Percentiles rank a stretch among this genome's conserved stretches.
phyloP scores from a whole-genome alignment of 257 asterid species.

The Ehretia macrophylla region DNA sequence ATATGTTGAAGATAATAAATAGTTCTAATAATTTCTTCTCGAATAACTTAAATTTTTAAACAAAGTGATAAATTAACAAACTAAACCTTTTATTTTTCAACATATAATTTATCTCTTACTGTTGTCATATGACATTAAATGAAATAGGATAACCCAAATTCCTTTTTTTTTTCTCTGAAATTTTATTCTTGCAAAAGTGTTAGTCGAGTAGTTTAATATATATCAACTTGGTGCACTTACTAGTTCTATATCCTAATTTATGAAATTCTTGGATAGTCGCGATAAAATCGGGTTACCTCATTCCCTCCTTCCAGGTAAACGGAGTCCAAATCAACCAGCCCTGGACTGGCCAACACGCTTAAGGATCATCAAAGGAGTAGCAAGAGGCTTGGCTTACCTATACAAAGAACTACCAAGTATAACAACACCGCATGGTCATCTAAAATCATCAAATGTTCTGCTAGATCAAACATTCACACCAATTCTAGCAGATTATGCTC shows the following conservation, averaged over 20 bases:
- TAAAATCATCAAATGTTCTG: constrained; percentile 69
- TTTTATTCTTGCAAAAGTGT: too few species aligned
- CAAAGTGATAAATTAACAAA: too few species aligned
- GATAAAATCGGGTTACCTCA: too few species aligned
- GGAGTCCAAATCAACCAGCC: constrained; percentile 24
- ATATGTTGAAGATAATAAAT: too few species aligned
- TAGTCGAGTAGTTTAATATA: too few species aligned
- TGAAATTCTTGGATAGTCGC: neutral
- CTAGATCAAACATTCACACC: constrained; percentile 32
- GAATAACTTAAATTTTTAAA: too few species aligned
- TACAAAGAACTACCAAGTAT: constrained; percentile 35
- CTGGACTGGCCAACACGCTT: constrained; percentile 56
- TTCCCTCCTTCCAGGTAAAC: constrained; percentile 29
- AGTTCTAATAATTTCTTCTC: too few species aligned
- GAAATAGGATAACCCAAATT: too few species aligned
- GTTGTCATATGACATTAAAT: too few species aligned
- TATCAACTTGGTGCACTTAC: neutral
- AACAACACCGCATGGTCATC: constrained; percentile 63
- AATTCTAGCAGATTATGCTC: constrained; percentile 47
- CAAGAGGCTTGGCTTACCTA: constrained; percentile 46
- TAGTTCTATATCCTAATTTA: neutral
- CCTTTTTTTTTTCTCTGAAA: too few species aligned
- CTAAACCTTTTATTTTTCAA: too few species aligned
- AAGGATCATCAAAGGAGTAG: constrained; percentile 57
- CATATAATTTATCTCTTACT: too few species aligned